phyloP scores from a whole-genome alignment of 306 rosid species.

The Gastrolobium bilobum region DNA sequence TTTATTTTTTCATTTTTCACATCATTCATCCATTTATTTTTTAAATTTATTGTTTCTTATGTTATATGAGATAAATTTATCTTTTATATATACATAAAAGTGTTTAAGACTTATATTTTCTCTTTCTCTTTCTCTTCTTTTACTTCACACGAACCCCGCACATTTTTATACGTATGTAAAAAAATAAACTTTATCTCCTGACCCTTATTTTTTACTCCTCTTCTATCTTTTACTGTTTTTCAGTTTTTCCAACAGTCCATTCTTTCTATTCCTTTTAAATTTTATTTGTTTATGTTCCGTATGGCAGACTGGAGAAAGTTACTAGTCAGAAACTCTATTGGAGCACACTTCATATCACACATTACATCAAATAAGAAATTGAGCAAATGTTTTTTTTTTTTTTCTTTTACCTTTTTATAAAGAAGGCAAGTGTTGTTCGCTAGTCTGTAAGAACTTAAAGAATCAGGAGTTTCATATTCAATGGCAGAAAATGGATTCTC shows the following conservation, averaged over 20 bases:
- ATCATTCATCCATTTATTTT: neutral
- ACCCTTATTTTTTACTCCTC: neutral
- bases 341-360: neutral
- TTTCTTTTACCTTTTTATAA: too few relatives aligned
- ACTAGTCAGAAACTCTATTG: neutral
- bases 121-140: too few relatives aligned
- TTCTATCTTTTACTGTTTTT: neutral
- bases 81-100: too few relatives aligned
- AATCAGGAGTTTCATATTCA: constrained; percentile 6
- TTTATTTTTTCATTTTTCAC: neutral
- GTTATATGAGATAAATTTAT: too few relatives aligned
- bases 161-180: too few relatives aligned
- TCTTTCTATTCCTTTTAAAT: neutral
- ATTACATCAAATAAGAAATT: neutral
- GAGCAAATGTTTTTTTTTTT: neutral
- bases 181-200: too few relatives aligned
- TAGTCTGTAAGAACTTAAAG: constrained; percentile 11
- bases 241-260: neutral
- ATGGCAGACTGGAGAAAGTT: too few relatives aligned
- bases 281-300: neutral
- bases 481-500: neutral
- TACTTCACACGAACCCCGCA: too few relatives aligned
- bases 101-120: too few relatives aligned
- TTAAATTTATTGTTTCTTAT: too few relatives aligned
- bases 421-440: neutral